A percentile compares a stretch with the other conserved stretches of the same genome.
phyloP scores from a whole-genome alignment of 2,329 filamentous ascomycete genomes.

The Talaromyces sp. region DNA sequence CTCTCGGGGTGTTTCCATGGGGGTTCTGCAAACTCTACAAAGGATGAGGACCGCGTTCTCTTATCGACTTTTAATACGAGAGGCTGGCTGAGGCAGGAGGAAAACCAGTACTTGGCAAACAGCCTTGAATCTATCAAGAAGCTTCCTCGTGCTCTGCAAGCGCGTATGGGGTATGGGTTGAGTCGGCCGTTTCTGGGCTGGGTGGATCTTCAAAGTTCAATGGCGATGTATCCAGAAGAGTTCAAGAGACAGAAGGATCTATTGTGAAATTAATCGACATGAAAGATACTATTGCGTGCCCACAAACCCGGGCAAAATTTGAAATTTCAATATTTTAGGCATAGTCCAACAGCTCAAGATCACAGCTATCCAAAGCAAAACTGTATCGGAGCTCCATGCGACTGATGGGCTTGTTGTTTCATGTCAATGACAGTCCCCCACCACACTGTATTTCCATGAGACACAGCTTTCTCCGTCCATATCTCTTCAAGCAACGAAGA shows the following conservation, averaged over 20 bases:
- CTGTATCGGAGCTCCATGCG: not conserved
- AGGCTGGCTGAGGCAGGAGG: conserved; percentile 1
- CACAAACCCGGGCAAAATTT: not conserved
- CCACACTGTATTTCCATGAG: not conserved
- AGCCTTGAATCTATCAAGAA: not conserved
- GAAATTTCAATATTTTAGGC: no score
- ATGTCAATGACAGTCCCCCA: conserved; percentile 4
- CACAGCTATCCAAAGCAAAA: not conserved
- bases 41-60: not conserved
- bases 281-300: no score
- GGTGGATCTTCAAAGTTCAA: conserved; percentile 2
- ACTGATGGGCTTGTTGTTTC: not conserved
- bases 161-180: not conserved
- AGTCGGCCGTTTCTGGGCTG: not conserved
- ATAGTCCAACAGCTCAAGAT: not conserved
- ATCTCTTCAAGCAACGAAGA: not conserved
- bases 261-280: not conserved
- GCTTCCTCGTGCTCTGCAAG: not conserved
- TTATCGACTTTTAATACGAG: conserved; percentile 1
- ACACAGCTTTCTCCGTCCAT: not conserved
- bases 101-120: conserved; percentile 5
- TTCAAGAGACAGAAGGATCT: not conserved
- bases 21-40: conserved; percentile 1
- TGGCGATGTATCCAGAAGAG: not conserved
- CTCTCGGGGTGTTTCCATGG: conserved; percentile 1